Base-by-base conservation (phyloP, 331 rosid genomes). In the Ulmus americana region DNA sequence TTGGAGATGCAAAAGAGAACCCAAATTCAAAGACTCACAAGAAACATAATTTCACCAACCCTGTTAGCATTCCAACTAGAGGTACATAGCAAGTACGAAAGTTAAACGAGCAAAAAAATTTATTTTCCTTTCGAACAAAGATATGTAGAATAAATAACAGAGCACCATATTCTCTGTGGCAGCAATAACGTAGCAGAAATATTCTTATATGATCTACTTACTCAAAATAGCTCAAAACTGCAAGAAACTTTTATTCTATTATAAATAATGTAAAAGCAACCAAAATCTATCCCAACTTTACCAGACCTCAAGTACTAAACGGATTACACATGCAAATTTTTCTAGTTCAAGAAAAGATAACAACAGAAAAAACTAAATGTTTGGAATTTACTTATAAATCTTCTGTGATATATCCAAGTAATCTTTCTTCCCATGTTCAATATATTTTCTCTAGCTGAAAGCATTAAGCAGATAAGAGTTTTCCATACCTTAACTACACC, bases 401-500 rank as follows among this genome's bases (percentile, higher is more conserved):
- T 39, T 15, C 39, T 45, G 14, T n/a, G n/a, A 60, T 52, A 61
- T 8, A 47, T 47, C 49, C 15, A 15, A 58, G 39, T 28, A 58
- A 15, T 12, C 39, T 6, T n/a, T 44, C 47, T 20, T 18, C 10
- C 11, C 20, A 61, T 5, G n/a, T 20, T 50, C n/a, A 12, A 10
- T 43, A 5, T 11, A 20, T 43, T 5, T 20, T 74, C 39, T 55
- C 57, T 59, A 71, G 10, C 61, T n/a, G 53, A 51, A 65, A 40
- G 63, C 40, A 72, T 64, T 55, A 11, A 39, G 67, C 6, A 35
- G 51, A 50, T 52, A 52, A 22, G 45, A 63, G 54, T 60, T 74
- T 50, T 35, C 48, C 79, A 41, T 86, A 89, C 98, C 98, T 86
- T 92, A 65, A 92, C 98, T 4, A 89, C 94, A 77, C 95, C 87